A percentile compares a stretch with the other conserved stretches of the same genome.
phyloP scores from a whole-genome alignment of 2,329 filamentous ascomycete species.

The Colletotrichum somersetense region DNA sequence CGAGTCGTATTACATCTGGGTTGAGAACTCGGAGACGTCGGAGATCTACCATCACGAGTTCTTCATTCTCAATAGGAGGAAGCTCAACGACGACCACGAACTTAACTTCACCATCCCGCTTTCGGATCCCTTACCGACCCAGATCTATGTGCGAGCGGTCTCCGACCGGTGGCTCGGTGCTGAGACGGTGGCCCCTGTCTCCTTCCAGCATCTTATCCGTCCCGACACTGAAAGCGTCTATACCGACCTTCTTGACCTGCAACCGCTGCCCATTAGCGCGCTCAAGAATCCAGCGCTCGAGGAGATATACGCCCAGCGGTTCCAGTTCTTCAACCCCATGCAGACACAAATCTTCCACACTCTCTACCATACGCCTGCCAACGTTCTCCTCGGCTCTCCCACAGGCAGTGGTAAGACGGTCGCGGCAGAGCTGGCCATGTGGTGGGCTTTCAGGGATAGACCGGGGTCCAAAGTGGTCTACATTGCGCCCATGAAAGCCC shows the following conservation, averaged over 20 bases:
- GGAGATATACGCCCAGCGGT: constrained; percentile 87
- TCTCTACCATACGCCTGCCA: constrained; percentile 90
- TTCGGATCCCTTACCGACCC: constrained; percentile 90
- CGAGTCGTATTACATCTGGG: constrained; percentile 98
- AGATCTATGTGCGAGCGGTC: constrained; percentile 95
- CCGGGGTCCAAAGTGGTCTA: constrained; percentile 98
- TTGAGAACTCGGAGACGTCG: constrained; percentile 96
- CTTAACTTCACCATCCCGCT: constrained; percentile 97
- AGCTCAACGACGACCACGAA: constrained; percentile 96
- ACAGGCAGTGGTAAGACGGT: constrained; percentile 98
- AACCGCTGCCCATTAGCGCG: constrained; percentile 87
- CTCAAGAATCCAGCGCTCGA: constrained; percentile 89
- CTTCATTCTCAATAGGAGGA: constrained; percentile 91
- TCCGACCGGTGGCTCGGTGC: constrained; percentile 97
- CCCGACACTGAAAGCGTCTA: constrained; percentile 98
- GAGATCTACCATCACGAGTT: constrained; percentile 99
- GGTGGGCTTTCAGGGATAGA: constrained; percentile 97
- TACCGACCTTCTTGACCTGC: constrained; percentile 91
- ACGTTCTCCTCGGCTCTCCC: constrained; percentile 93
- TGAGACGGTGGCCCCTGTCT: constrained; percentile 94
- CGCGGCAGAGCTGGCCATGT: constrained; percentile 96
- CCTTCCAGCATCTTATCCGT: constrained; percentile 96
- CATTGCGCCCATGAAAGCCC: constrained; percentile 98
- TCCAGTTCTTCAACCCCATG: constrained; percentile 99
- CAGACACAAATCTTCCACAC: constrained; percentile 99